Evolutionary conservation across 805 yeast genomes (phyloP).

Genomic region (Pichia cephalocereana): DNA sequence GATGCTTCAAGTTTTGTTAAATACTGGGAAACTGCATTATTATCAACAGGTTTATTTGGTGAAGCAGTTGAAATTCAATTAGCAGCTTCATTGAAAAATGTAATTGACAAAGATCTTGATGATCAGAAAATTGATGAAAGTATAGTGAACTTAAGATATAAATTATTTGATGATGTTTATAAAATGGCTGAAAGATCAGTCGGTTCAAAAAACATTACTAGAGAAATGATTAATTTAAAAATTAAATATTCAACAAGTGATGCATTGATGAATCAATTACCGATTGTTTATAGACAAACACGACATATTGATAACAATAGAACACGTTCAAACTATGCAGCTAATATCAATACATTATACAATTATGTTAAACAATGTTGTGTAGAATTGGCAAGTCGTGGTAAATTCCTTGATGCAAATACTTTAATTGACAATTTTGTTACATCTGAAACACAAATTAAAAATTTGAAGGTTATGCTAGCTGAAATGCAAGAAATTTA

Average conservation of each 20-base stretch:
- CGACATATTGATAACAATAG: slow-evolving; percentile 7
- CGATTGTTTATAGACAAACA: slow-evolving; percentile 11
- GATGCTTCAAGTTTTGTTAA: neutral
- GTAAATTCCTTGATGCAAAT: slow-evolving; percentile 21
- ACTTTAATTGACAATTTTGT: slow-evolving; percentile 19
- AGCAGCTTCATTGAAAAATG: slow-evolving; percentile 6
- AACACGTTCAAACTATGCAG: slow-evolving; percentile 12
- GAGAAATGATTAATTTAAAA: slow-evolving; percentile 14
- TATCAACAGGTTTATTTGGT: slow-evolving; percentile 17
- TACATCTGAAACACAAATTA: slow-evolving; percentile 1
- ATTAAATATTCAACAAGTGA: slow-evolving; percentile 18
- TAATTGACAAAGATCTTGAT: slow-evolving; percentile 9
- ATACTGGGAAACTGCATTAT: slow-evolving; percentile 22
- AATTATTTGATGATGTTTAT: slow-evolving; percentile 21
- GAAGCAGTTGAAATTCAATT: slow-evolving; percentile 13
- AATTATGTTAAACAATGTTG: slow-evolving; percentile 18
- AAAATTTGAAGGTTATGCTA: slow-evolving; percentile 10
- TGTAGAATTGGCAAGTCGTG: slow-evolving; percentile 12
- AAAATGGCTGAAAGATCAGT: slow-evolving; percentile 8
- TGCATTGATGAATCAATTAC: slow-evolving; percentile 17
- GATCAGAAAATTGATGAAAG: slow-evolving; percentile 1
- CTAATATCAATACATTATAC: slow-evolving; percentile 14
- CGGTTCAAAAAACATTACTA: slow-evolving; percentile 9
- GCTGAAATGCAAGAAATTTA: slow-evolving; percentile 13
- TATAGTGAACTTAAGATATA: slow-evolving; percentile 1